These are phyloP conservation scores for Flueggea neowawraea DNA, from an alignment of 441 rosid genomes.

Conservation along the genomic window DNA sequence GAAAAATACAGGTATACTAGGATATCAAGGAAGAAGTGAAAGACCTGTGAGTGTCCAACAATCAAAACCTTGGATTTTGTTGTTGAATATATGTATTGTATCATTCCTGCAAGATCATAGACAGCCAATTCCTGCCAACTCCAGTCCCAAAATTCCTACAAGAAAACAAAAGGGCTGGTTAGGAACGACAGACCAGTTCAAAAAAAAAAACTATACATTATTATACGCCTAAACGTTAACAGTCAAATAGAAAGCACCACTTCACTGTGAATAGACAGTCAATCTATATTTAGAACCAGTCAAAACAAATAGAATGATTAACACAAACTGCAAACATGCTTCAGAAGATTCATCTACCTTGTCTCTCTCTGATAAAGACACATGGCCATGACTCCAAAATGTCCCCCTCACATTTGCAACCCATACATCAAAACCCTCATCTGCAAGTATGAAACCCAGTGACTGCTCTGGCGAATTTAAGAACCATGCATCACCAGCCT, in stretches of 20 bases:
- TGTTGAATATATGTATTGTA: conserved; percentile 39
- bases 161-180: conserved; percentile 7
- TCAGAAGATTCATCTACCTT: conserved; percentile 43
- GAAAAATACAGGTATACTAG: conserved; percentile 5
- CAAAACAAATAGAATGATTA: neutral
- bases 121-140: conserved; percentile 96
- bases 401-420: conserved; percentile 93
- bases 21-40: conserved; percentile 3
- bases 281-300: no score
- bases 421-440: conserved; percentile 91
- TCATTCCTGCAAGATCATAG: conserved; percentile 74
- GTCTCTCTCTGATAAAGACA: conserved; percentile 57
- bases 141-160: conserved; percentile 95
- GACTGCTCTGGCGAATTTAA: conserved; percentile 64
- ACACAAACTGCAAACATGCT: neutral
- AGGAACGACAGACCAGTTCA: neutral
- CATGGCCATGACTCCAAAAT: conserved; percentile 79
- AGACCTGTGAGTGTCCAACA: conserved; percentile 97
- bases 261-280: neutral
- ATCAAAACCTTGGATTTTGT: conserved; percentile 62
- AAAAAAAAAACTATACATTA: neutral
- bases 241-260: neutral
- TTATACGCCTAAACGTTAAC: neutral
- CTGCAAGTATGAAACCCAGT: conserved; percentile 81
- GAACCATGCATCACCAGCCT: conserved; percentile 94